Conservation (phyloP, 2,329 filamentous ascomycete genomes). For the Colletotrichum eremochloae region DNA sequence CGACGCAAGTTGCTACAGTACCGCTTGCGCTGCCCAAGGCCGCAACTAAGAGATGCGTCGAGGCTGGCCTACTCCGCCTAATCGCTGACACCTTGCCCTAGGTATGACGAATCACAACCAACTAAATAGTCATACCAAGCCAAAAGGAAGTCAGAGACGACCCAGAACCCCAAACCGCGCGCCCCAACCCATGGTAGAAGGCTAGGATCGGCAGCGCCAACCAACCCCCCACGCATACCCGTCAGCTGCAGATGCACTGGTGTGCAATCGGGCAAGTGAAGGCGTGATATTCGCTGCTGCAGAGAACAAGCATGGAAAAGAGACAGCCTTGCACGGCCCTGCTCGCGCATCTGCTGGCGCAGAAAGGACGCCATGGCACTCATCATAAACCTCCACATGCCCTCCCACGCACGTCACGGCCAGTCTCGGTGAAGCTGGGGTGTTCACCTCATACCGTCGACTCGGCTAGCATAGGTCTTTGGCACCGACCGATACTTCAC, state of each 20-base stretch:
- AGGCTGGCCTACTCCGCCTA: background rate
- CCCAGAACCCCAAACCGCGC: background rate
- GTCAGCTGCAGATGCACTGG: background rate
- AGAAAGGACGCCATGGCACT: background rate
- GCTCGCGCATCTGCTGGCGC: background rate
- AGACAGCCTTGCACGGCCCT: background rate
- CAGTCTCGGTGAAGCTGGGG: conserved; percentile 24
- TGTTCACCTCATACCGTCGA: background rate
- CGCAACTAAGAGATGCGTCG: background rate
- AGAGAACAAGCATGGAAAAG: background rate
- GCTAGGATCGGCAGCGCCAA: conserved; percentile 24
- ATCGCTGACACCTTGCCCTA: background rate
- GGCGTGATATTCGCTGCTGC: background rate
- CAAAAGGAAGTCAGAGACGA: background rate
- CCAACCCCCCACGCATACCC: conserved; percentile 14
- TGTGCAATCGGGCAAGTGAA: background rate
- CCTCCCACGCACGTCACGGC: conserved; percentile 17
- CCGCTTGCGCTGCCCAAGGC: background rate
- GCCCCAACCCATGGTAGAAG: background rate
- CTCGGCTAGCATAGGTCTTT: conserved; percentile 35
- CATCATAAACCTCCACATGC: background rate
- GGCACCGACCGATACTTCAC: conserved; percentile 20
- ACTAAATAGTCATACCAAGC: background rate
- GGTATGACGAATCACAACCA: background rate
- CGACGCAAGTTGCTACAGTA: too few species aligned